Conservation (phyloP, 2,329 filamentous ascomycete genomes). For the Aspergillus hiratsukae region DNA sequence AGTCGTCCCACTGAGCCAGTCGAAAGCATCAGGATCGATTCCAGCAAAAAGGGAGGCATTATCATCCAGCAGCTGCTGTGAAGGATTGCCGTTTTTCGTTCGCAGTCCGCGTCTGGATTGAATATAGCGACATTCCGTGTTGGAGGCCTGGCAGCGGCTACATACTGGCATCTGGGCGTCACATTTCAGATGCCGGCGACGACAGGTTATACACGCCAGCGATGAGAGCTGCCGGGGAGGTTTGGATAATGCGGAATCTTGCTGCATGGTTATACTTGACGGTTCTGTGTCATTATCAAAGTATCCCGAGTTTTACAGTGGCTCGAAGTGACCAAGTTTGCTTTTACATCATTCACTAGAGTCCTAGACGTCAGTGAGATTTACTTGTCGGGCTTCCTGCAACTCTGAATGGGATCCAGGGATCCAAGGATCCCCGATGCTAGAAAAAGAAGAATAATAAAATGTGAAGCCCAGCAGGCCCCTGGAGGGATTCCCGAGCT, state of each 20-base stretch:
- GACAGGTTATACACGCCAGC: slow-evolving; percentile 24
- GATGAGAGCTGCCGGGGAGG: slow-evolving; percentile 9
- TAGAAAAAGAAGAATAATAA: background rate
- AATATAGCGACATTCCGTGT: slow-evolving; percentile 44
- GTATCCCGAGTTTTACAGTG: background rate
- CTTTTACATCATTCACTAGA: background rate
- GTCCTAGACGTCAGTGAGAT: background rate
- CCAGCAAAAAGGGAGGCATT: slow-evolving; percentile 5
- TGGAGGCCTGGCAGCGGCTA: slow-evolving; percentile 37
- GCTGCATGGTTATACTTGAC: slow-evolving; percentile 3
- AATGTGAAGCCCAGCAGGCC: slow-evolving; percentile 2
- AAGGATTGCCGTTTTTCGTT: slow-evolving; percentile 1
- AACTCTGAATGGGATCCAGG: background rate
- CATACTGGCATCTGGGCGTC: slow-evolving; percentile 42
- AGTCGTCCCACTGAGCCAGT: slow-evolving; percentile 13
- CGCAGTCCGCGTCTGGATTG: slow-evolving; percentile 42
- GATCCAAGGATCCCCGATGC: background rate
- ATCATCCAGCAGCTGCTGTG: slow-evolving; percentile 7
- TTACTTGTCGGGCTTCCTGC: background rate
- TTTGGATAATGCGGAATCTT: slow-evolving; percentile 1
- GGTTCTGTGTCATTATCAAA: background rate
- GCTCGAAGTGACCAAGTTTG: background rate
- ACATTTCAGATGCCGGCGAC: slow-evolving; percentile 41
- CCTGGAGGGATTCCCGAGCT: slow-evolving; percentile 9
- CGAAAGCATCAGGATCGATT: slow-evolving; percentile 5